Conservation (phyloP, 2,329 filamentous ascomycete species). For the Paramyrothecium sp. region DNA sequence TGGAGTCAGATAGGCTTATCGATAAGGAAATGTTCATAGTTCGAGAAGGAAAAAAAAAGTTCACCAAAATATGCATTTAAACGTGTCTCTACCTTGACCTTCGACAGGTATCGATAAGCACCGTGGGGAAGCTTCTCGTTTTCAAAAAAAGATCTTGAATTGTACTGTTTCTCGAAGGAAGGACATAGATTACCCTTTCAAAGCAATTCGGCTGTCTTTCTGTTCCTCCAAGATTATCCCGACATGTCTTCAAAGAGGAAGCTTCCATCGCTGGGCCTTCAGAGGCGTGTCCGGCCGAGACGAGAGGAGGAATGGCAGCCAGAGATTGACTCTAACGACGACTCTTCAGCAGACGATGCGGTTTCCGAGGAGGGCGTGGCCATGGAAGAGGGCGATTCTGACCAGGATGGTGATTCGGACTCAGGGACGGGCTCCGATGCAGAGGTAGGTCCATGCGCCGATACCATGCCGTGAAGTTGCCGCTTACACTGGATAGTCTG, state of each 20-base stretch:
- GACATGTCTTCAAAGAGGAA: conserved; percentile 40
- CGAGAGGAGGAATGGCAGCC: conserved; percentile 42
- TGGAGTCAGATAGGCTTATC: not conserved
- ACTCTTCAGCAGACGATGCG: conserved; percentile 24
- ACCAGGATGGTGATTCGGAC: not conserved
- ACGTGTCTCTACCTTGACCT: not conserved
- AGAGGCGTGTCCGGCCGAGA: conserved; percentile 42
- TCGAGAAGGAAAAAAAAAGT: not conserved
- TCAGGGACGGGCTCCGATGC: not conserved
- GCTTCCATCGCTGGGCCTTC: conserved; percentile 30
- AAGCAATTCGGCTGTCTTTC: not conserved
- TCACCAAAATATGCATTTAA: not conserved
- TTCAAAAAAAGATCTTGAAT: not conserved
- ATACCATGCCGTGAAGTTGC: not conserved
- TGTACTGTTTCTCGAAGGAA: not conserved
- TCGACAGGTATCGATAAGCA: conserved; percentile 5
- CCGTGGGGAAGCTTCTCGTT: not conserved
- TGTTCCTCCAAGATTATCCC: not conserved
- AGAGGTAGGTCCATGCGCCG: not conserved
- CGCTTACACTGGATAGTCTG: conserved; percentile 11
- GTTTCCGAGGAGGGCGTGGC: conserved; percentile 24
- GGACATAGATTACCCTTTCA: not conserved
- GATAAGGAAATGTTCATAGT: not conserved
- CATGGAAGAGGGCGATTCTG: conserved; percentile 21
- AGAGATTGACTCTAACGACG: conserved; percentile 24